These are phyloP conservation scores for Thielaviopsis musarum DNA, from an alignment of 2,329 filamentous ascomycete species.

Conservation along the genomic window DNA sequence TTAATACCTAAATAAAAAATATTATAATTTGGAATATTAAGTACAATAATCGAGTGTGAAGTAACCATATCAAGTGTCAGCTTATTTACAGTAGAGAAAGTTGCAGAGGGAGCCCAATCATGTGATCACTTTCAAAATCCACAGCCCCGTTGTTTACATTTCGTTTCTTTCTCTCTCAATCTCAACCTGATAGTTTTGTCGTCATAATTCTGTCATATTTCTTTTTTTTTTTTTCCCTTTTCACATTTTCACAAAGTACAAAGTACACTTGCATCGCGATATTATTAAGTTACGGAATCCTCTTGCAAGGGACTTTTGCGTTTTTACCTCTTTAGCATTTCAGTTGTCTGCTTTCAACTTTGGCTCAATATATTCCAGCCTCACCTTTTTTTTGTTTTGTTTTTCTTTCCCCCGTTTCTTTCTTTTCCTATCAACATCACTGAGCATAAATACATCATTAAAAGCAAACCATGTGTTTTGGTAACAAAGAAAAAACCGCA, in stretches of 20 bases:
- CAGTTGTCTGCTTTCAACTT: background rate
- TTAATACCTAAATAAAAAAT: too few relatives aligned
- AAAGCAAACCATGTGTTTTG: constrained; percentile 31
- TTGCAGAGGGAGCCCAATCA: too few relatives aligned
- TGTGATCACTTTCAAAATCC: too few relatives aligned
- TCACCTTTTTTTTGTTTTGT: background rate
- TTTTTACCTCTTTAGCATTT: background rate
- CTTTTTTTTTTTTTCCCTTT: background rate
- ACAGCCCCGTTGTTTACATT: too few relatives aligned
- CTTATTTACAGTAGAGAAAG: too few relatives aligned
- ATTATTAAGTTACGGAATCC: background rate
- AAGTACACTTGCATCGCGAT: background rate
- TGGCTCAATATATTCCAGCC: background rate
- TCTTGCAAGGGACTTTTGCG: background rate
- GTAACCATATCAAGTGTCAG: too few relatives aligned
- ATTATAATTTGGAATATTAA: too few relatives aligned
- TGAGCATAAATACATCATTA: background rate
- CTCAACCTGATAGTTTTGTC: background rate
- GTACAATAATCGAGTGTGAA: too few relatives aligned
- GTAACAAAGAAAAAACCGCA: constrained; percentile 24
- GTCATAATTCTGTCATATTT: background rate
- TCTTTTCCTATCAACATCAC: background rate
- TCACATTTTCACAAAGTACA: too few relatives aligned
- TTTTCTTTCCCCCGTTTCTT: too few relatives aligned
- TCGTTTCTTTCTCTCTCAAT: background rate